Evolutionary conservation across 2,329 filamentous ascomycete species (phyloP).

Genomic region (Beauveria varroae): DNA sequence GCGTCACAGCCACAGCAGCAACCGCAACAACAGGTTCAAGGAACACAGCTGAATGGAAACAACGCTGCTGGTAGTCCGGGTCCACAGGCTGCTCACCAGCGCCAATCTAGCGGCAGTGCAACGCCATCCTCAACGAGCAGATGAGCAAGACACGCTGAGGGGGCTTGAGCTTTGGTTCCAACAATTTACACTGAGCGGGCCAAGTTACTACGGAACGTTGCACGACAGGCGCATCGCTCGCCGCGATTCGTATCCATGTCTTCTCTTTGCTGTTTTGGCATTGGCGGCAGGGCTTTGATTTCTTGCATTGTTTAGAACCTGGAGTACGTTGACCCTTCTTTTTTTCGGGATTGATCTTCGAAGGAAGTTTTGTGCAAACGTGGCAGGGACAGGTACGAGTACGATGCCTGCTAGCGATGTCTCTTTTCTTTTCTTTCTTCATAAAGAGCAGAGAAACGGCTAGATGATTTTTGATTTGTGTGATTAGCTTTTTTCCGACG

Average conservation of each 20-base stretch:
- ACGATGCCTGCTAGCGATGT: not conserved
- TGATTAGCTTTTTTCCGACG: not conserved
- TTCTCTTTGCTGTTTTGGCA: not conserved
- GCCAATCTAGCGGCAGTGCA: constrained; percentile 32
- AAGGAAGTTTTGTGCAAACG: not conserved
- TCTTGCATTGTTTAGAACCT: not conserved
- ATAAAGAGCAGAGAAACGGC: not conserved
- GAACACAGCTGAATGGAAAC: constrained; percentile 4
- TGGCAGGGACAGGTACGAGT: not conserved
- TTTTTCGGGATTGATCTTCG: not conserved
- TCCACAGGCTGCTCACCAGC: constrained; percentile 16
- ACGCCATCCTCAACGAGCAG: constrained; percentile 27
- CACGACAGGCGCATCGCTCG: not conserved
- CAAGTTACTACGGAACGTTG: not conserved
- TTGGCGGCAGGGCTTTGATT: not conserved
- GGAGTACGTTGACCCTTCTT: not conserved
- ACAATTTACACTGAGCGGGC: not conserved
- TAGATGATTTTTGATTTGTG: not conserved
- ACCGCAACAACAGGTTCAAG: constrained; percentile 13
- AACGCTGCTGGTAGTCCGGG: constrained; percentile 4
- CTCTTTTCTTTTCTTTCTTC: not conserved
- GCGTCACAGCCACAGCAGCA: constrained; percentile 4
- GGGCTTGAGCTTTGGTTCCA: not conserved
- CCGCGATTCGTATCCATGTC: not conserved
- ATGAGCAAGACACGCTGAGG: constrained; percentile 6